phyloP scores from a whole-genome alignment of 2,329 filamentous ascomycete species.

The Trichoderma sp. region DNA sequence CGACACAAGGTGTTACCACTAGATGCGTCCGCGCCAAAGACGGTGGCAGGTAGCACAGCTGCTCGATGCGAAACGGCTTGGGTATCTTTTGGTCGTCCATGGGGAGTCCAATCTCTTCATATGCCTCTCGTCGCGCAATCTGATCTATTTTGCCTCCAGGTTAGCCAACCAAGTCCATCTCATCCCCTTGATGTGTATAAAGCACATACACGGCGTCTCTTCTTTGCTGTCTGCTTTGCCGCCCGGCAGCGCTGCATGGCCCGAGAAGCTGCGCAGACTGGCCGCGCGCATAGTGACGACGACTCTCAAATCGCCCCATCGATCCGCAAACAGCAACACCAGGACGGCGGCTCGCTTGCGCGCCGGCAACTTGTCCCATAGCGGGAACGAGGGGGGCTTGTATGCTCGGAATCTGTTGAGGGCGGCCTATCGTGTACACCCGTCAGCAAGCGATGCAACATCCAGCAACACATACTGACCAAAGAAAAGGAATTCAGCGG shows the following conservation, averaged over 20 bases:
- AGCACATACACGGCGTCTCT: slow-evolving; percentile 60
- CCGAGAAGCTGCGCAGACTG: slow-evolving; percentile 68
- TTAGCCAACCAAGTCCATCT: not conserved
- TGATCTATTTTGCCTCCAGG: slow-evolving; percentile 55
- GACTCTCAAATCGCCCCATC: slow-evolving; percentile 72
- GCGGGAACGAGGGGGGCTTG: slow-evolving; percentile 59
- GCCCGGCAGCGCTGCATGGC: slow-evolving; percentile 83
- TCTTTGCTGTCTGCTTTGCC: slow-evolving; percentile 65
- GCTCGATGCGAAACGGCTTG: slow-evolving; percentile 78
- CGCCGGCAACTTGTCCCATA: slow-evolving; percentile 63
- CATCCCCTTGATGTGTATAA: not conserved
- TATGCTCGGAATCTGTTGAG: slow-evolving; percentile 63
- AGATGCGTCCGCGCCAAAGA: slow-evolving; percentile 73
- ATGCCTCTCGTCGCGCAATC: slow-evolving; percentile 86
- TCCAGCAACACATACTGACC: slow-evolving; percentile 44
- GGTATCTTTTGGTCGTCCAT: slow-evolving; percentile 69
- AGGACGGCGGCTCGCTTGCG: slow-evolving; percentile 81
- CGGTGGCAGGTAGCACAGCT: slow-evolving; percentile 80
- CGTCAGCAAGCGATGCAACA: slow-evolving; percentile 24
- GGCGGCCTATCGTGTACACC: slow-evolving; percentile 48
- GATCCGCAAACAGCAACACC: slow-evolving; percentile 84
- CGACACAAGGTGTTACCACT: slow-evolving; percentile 74
- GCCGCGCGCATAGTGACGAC: slow-evolving; percentile 70
- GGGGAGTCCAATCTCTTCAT: slow-evolving; percentile 90
- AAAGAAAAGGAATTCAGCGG: slow-evolving; percentile 56